phyloP scores from a whole-genome alignment of 495 filamentous ascomycete species.

The Niebla homalea region DNA sequence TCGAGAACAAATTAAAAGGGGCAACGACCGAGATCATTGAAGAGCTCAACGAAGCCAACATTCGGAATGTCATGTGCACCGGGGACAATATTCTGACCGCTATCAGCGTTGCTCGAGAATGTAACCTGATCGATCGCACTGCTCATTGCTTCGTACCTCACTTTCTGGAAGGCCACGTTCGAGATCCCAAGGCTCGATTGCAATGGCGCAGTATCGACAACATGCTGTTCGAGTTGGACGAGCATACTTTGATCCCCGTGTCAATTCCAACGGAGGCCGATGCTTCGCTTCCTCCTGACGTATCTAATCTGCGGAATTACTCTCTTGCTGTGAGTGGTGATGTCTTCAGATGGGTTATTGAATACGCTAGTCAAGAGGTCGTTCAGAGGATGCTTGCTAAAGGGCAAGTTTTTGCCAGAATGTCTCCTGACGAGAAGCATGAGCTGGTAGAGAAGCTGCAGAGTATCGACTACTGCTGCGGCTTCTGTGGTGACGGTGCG shows the following conservation, averaged over 20 bases:
- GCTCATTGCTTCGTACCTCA: conserved; percentile 88
- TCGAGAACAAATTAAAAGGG: conserved; percentile 95
- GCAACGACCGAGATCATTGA: conserved; percentile 63
- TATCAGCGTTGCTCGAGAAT: conserved; percentile 91
- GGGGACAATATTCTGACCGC: conserved; percentile 98
- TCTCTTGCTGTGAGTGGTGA: conserved; percentile 83
- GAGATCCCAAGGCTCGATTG: conserved; percentile 54
- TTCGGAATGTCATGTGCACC: conserved; percentile 92
- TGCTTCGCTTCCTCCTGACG: conserved; percentile 73
- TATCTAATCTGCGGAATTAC: conserved; percentile 65
- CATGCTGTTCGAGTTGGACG: conserved; percentile 57
- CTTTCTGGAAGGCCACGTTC: conserved; percentile 61
- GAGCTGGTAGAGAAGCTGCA: conserved; percentile 96
- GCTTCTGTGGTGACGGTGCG: conserved; percentile 96
- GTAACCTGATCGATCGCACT: conserved; percentile 62
- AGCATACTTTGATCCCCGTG: conserved; percentile 61
- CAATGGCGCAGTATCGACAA: conserved; percentile 91
- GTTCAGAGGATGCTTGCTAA: conserved; percentile 74
- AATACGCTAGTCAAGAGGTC: conserved; percentile 68
- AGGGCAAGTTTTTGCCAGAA: conserved; percentile 91
- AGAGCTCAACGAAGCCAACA: conserved; percentile 73
- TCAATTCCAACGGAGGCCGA: conserved; percentile 55
- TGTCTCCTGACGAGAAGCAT: conserved; percentile 99
- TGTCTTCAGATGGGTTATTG: conserved; percentile 90
- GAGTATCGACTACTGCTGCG: conserved; percentile 86